A percentile compares a stretch with the other conserved stretches of the same genome.
Conservation (phyloP, 176 grass and related monocot genomes). For the Eleusine indica region DNA sequence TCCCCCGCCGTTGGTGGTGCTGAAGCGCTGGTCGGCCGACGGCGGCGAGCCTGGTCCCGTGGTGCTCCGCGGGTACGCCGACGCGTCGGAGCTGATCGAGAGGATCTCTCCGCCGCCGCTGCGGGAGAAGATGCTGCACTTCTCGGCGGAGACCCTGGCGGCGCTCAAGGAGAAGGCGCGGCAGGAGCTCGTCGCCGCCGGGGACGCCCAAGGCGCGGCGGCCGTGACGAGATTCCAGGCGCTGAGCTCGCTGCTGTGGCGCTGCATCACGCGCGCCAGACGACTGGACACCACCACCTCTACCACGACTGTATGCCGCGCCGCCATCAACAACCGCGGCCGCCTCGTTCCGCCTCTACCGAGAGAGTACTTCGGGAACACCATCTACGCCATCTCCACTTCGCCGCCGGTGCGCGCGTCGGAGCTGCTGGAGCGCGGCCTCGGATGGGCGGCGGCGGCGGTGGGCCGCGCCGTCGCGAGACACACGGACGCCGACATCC, state of each 20-base stretch:
- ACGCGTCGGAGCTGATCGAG: not conserved
- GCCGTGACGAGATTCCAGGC: not conserved
- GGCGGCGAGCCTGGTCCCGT: not conserved
- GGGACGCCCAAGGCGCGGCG: not conserved
- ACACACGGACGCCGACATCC: constrained; percentile 42
- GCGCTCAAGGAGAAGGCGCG: not conserved
- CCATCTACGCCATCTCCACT: not conserved
- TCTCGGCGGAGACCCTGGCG: not conserved
- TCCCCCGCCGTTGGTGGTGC: no score
- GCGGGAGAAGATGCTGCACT: not conserved
- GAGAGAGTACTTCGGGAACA: not conserved
- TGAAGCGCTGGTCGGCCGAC: constrained; percentile 3
- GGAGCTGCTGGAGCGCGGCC: constrained; percentile 15
- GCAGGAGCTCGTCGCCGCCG: not conserved
- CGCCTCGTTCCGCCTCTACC: not conserved
- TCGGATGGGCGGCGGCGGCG: constrained; percentile 45
- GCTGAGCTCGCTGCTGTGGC: not conserved
- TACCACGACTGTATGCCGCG: not conserved
- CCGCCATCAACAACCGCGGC: not conserved
- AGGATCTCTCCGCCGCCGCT: not conserved
- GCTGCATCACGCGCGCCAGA: not conserved
- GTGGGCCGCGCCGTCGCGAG: constrained; percentile 22
- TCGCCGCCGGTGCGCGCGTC: not conserved
- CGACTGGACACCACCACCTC: not conserved
- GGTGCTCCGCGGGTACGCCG: not conserved